Conservation (phyloP, 208 protist species). For the Leishmania guyanensis region DNA sequence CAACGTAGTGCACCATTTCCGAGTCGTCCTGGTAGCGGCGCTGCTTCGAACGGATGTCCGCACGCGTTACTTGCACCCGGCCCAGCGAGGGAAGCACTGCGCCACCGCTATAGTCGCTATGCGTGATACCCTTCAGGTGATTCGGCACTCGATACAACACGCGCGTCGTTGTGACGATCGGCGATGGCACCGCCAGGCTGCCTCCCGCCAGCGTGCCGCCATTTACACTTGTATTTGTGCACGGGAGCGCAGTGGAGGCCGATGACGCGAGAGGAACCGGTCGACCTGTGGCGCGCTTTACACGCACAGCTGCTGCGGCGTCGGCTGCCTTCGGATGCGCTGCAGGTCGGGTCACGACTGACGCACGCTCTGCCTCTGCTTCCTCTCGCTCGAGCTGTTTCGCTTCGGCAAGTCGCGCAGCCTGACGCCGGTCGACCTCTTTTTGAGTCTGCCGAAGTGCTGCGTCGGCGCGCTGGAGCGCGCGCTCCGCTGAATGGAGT, state of each 20-base stretch:
- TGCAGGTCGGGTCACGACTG: slow-evolving; percentile 5
- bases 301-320: not conserved
- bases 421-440: slow-evolving; percentile 45
- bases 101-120: slow-evolving; percentile 59
- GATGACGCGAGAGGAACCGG: slow-evolving; percentile 4
- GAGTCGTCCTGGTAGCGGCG: slow-evolving; percentile 74
- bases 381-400: slow-evolving; percentile 22
- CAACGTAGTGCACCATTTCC: slow-evolving; percentile 40
- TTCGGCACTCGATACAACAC: slow-evolving; percentile 23
- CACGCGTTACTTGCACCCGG: slow-evolving; percentile 64
- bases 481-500: slow-evolving; percentile 41
- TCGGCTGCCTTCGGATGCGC: not conserved
- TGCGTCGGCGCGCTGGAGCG: slow-evolving; percentile 42
- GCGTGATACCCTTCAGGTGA: slow-evolving; percentile 37
- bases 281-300: not conserved
- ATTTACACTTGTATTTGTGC: not conserved
- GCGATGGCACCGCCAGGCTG: not conserved
- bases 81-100: slow-evolving; percentile 62
- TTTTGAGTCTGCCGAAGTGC: slow-evolving; percentile 40
- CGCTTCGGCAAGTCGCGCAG: slow-evolving; percentile 34
- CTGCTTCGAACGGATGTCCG: slow-evolving; percentile 56
- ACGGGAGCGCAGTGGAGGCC: not conserved
- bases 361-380: slow-evolving; percentile 3
- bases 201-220: not conserved
- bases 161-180: slow-evolving; percentile 3